Evolutionary conservation across 176 grass and related monocot genomes (phyloP).

Genomic region (Carex cristatella): DNA sequence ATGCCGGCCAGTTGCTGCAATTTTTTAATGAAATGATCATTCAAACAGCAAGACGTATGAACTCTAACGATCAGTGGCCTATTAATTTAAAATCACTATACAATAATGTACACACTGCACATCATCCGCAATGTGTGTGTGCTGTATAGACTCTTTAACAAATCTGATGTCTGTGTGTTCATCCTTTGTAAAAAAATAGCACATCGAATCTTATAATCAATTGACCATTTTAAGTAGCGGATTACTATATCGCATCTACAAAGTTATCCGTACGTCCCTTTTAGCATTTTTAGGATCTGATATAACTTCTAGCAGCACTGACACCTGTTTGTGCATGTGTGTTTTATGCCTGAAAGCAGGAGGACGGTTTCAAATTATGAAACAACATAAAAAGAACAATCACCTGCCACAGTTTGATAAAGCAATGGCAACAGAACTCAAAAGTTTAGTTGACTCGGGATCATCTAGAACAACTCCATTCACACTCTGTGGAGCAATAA

Average conservation of each 20-base stretch:
- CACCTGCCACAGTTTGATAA: slow-evolving; percentile 93
- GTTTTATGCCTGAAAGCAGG: not conserved
- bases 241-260: not conserved
- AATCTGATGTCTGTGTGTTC: not conserved
- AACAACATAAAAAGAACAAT: slow-evolving; percentile 21
- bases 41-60: not conserved
- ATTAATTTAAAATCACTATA: slow-evolving; percentile 10
- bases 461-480: slow-evolving; percentile 91
- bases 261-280: not conserved
- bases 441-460: slow-evolving; percentile 91
- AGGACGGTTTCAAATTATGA: not conserved
- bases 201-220: not conserved
- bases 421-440: slow-evolving; percentile 93
- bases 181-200: not conserved
- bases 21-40: slow-evolving; percentile 26
- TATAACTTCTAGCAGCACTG: not conserved
- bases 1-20: slow-evolving; percentile 91
- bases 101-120: slow-evolving; percentile 12
- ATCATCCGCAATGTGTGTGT: not conserved
- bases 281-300: not conserved
- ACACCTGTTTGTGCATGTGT: not conserved
- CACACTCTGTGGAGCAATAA: slow-evolving; percentile 85
- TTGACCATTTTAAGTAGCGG: not conserved
- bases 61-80: not conserved
- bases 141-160: not conserved